Base-by-base conservation (phyloP, 2,329 filamentous ascomycete genomes). In the Xylaria sp. region DNA sequence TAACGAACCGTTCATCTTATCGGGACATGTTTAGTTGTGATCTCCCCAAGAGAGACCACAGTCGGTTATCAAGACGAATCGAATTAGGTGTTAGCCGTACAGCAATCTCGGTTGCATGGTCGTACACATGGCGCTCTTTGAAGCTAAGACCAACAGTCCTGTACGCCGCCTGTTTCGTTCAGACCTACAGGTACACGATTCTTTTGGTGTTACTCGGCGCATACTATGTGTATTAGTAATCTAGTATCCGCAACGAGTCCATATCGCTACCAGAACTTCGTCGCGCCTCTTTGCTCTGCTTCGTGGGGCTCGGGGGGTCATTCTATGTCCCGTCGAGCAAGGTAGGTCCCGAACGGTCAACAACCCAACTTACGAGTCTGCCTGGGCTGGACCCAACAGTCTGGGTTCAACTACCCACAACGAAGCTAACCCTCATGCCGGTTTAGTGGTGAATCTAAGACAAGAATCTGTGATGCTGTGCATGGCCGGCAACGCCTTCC, bases 51-150 rank as follows among this genome's bases (percentile, higher is more conserved):
- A 51, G 28, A 46, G 65, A 55, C 44, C 48, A 64, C 61, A 52
- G 10, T 67, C 64, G 63, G 44, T 51, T 71, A 67, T 23, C 34
- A 65, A 62, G 59, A 65, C 69, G 60, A 69, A 71, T 67, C 23
- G 66, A 64, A 61, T 63, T 28, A 23, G 20, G 15, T 58, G 50
- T 23, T 66, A 55, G n/a, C 59, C 51, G 52, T 44, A 59, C 56
- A 54, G 63, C 56, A 71, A 71, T 69, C 57, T 69, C 66, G 67
- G 66, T 52, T 69, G 51, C 37, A 44, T 67, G 60, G 54, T 69
- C 58, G 63, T 59, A 69, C 61, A 67, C 52, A 60, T 20, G 18
- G 64, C 50, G 20, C n/a, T 65, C 23, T 13, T 15, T 61, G 23
- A 44, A 55, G 63, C 66, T 64, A 52, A 69, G 62, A 58, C 37